Percentiles rank a stretch among this genome's conserved stretches.
Conservation (phyloP, 2,329 filamentous ascomycete species). For the Aspergillus piperis region DNA sequence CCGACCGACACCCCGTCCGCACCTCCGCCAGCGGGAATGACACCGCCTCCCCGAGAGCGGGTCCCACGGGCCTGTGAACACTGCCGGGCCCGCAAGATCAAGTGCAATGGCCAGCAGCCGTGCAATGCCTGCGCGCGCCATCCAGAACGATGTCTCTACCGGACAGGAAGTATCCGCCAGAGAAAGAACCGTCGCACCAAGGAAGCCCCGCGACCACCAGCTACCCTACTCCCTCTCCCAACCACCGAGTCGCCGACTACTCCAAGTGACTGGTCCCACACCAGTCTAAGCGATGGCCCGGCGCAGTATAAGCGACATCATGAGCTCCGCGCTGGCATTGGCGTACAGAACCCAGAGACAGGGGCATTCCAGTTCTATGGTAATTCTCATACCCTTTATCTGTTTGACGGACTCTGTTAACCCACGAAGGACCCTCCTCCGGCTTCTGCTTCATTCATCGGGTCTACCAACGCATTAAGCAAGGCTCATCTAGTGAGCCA, state of each 20-base stretch:
- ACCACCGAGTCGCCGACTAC: slow-evolving; percentile 5
- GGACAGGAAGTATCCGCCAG: slow-evolving; percentile 14
- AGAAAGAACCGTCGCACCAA: slow-evolving; percentile 11
- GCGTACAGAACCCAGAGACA: slow-evolving; percentile 14
- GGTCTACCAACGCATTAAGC: slow-evolving; percentile 18
- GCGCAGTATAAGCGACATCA: slow-evolving; percentile 17
- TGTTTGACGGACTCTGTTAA: neutral
- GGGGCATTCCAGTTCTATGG: slow-evolving; percentile 22
- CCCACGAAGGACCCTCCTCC: slow-evolving; percentile 18
- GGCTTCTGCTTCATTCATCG: slow-evolving; percentile 19
- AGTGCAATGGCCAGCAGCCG: slow-evolving; percentile 16
- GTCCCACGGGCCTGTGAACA: slow-evolving; percentile 18
- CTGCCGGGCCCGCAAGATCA: slow-evolving; percentile 18
- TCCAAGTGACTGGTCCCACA: neutral
- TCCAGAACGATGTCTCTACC: slow-evolving; percentile 12
- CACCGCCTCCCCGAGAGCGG: slow-evolving; percentile 8
- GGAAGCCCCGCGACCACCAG: slow-evolving; percentile 7
- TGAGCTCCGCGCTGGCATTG: slow-evolving; percentile 20
- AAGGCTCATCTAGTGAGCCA: slow-evolving; percentile 5
- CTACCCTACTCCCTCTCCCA: slow-evolving; percentile 11
- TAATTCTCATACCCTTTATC: neutral
- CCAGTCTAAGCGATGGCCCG: slow-evolving; percentile 12
- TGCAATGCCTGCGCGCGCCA: slow-evolving; percentile 14
- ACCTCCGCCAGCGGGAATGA: neutral
- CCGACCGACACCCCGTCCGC: neutral